Conservation (phyloP, 371 early-diverging fungal species). For the Mortierella sp. region DNA sequence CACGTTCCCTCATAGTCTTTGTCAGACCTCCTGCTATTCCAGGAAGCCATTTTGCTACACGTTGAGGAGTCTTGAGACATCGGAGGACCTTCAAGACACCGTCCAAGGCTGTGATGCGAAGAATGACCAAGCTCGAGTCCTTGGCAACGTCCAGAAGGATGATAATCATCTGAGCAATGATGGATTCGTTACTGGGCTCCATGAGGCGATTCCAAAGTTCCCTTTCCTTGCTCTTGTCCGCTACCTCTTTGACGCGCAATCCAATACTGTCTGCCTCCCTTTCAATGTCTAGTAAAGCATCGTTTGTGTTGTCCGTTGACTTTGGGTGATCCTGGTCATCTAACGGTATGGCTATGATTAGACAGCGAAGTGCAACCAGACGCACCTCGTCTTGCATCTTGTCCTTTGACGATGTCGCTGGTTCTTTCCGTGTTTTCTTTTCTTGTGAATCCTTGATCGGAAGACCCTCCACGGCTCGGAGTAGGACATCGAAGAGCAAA, state of each 20-base stretch:
- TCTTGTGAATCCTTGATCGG: slow-evolving; percentile 13
- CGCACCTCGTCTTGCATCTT: slow-evolving; percentile 45
- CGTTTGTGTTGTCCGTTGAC: not conserved
- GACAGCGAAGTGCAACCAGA: slow-evolving; percentile 25
- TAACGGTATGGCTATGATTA: slow-evolving; percentile 29
- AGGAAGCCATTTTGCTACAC: slow-evolving; percentile 29
- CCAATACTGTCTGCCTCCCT: not conserved
- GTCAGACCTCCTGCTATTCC: slow-evolving; percentile 30
- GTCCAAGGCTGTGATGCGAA: slow-evolving; percentile 22
- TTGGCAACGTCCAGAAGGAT: slow-evolving; percentile 22
- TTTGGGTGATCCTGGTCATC: not conserved
- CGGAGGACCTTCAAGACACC: slow-evolving; percentile 27
- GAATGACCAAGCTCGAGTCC: slow-evolving; percentile 16
- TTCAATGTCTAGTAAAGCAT: not conserved
- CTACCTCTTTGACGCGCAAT: not conserved
- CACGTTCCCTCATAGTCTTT: slow-evolving; percentile 23
- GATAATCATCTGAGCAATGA: slow-evolving; percentile 27
- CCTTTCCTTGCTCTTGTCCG: slow-evolving; percentile 4
- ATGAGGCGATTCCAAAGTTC: slow-evolving; percentile 18
- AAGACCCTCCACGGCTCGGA: slow-evolving; percentile 35
- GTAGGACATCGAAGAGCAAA: slow-evolving; percentile 21
- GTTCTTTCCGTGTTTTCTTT: slow-evolving; percentile 4
- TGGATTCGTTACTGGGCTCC: slow-evolving; percentile 2
- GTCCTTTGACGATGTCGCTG: slow-evolving; percentile 8
- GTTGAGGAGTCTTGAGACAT: slow-evolving; percentile 26